Percentiles rank a stretch among this genome's conserved stretches.
Evolutionary conservation across 495 filamentous ascomycete species (phyloP).

Genomic region (Daldinia vernicosa): DNA sequence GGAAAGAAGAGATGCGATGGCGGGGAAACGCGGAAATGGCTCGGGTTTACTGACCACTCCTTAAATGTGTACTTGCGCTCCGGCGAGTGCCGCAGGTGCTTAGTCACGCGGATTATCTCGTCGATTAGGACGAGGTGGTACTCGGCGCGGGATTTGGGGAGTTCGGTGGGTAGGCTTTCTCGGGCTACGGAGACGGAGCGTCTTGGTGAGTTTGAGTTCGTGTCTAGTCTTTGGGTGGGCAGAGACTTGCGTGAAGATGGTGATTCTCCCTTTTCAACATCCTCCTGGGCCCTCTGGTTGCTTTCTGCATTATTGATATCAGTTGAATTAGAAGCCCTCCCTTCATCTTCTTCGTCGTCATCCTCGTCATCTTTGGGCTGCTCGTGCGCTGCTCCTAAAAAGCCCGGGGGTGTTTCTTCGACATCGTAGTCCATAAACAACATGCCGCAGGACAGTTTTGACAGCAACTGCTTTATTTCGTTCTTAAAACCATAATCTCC

Average conservation of each 20-base stretch:
- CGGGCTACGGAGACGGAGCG: slow-evolving; percentile 46
- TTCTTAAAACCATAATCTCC: slow-evolving; percentile 64
- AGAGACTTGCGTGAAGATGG: slow-evolving; percentile 1
- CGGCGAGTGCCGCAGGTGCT: slow-evolving; percentile 66
- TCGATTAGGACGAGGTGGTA: slow-evolving; percentile 73
- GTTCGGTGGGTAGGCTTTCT: slow-evolving; percentile 36
- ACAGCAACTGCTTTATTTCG: slow-evolving; percentile 50
- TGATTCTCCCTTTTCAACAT: slow-evolving; percentile 29
- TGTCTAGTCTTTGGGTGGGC: not conserved
- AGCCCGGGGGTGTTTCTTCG: slow-evolving; percentile 50
- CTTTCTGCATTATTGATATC: slow-evolving; percentile 38
- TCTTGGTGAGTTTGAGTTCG: slow-evolving; percentile 49
- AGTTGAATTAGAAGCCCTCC: slow-evolving; percentile 27
- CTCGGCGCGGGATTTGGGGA: slow-evolving; percentile 55
- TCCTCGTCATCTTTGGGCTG: slow-evolving; percentile 28
- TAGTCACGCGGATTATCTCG: slow-evolving; percentile 73
- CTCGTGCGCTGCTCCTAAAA: slow-evolving; percentile 52
- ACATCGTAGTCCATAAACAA: slow-evolving; percentile 47
- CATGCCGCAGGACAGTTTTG: slow-evolving; percentile 49
- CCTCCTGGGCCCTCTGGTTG: slow-evolving; percentile 19
- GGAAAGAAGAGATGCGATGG: not conserved
- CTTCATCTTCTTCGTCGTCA: slow-evolving; percentile 29
- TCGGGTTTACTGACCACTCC: slow-evolving; percentile 67
- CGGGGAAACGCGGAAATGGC: slow-evolving; percentile 6
- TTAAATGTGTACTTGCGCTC: slow-evolving; percentile 76